Base-by-base conservation (phyloP, 2,329 filamentous ascomycete species). In the Zymoseptoria crescenta region DNA sequence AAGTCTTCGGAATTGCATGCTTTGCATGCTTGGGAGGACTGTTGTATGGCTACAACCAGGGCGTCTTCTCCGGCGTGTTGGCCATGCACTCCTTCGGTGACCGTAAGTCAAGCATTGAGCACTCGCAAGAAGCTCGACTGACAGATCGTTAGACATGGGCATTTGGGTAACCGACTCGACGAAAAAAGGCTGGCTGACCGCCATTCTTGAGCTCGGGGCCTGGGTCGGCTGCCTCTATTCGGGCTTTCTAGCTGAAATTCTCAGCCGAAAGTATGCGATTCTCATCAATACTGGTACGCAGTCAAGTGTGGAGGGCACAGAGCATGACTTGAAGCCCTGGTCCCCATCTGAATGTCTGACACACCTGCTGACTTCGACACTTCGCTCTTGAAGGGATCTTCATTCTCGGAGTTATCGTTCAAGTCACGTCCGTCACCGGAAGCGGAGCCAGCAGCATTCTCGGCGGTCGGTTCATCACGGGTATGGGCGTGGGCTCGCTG, bases 201-300 rank as follows among this genome's bases (percentile, higher is more conserved):
- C 87, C 1, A 89, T 90, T 63, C 82, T 91, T 27, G 87, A 91
- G 69, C 81, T 91, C 1, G 88, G 88, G 56, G 88, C 87, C 50
- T 91, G 87, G 87, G 69, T 89, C n/a, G 88, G 88, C 45, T 83
- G 86, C 0, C 73, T 92, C 2, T 77, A 87, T 49, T 87, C 83
- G 2, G 86, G 87, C 1, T 87, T 87, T 67, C 72, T 91, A n/a
- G 87, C 87, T 19, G 88, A 91, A 69, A 77, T 80, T 60, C 9
- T 86, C 54, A 87, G 85, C 1, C 80, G 88, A 52, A 90, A 90
- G 71, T 86, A 86, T 62, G 81, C 83, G 6, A 85, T 90, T 57
- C 73, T 91, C 16, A 79, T 89, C 35, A 86, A 86, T 9, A 83
- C 82, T 1, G 70, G 74, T 9, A 24, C 24, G 24, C 24, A 24